These are phyloP conservation scores for Calophaca sinica DNA, from an alignment of 306 rosid species.

Conservation along the genomic window DNA sequence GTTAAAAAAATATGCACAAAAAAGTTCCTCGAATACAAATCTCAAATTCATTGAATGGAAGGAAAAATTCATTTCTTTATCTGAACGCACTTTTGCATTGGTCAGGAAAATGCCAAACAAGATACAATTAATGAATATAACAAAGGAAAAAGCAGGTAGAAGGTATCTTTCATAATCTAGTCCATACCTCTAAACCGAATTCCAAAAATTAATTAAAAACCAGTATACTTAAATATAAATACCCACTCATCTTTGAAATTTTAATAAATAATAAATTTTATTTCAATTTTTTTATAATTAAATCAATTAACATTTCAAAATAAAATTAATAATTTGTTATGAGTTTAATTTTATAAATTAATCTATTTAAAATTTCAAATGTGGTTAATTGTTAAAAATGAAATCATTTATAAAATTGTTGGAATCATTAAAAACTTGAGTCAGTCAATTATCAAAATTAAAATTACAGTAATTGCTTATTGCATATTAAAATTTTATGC, in stretches of 20 bases:
- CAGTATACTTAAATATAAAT: too few relatives aligned
- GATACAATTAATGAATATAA: neutral
- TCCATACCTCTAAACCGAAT: too few relatives aligned
- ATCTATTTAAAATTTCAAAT: neutral
- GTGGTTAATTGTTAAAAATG: neutral
- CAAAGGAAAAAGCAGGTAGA: neutral
- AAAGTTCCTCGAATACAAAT: neutral
- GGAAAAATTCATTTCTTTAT: neutral
- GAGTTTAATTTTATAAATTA: neutral
- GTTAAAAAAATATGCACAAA: neutral
- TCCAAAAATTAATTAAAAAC: too few relatives aligned
- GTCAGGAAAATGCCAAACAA: neutral
- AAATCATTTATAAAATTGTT: neutral
- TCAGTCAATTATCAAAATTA: neutral
- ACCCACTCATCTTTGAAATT: too few relatives aligned
- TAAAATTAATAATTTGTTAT: neutral
- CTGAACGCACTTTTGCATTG: neutral
- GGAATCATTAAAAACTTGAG: neutral
- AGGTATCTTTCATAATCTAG: neutral
- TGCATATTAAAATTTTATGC: neutral
- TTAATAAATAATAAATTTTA: too few relatives aligned
- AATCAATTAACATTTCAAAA: neutral
- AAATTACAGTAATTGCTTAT: neutral
- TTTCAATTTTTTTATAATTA: too few relatives aligned
- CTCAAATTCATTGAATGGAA: conserved; percentile 14